Evolutionary conservation across 2,329 filamentous ascomycete species (phyloP), one percentile per base, ranked within the genome.

Genomic region (Thermoascus crustaceus): DNA sequence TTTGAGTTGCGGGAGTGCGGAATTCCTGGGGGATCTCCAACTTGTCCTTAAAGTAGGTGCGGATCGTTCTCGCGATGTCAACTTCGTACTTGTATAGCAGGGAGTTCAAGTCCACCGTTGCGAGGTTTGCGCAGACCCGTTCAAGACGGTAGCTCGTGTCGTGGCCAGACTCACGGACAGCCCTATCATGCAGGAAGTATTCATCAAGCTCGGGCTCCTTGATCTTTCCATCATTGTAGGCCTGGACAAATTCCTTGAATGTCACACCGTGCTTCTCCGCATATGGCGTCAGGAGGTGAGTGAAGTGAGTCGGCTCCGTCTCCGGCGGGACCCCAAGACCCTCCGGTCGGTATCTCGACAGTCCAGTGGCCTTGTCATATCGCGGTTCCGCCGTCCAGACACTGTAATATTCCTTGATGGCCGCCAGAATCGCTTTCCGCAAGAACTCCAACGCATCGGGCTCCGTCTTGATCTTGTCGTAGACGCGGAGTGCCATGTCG

Each of bases 31-130:
- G 88, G 29, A 98, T 79, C n/a, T 71, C 67, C 4, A 98, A 73
- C 48, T 75, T 80, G 61, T 96, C 89, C 37, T 76, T 75, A 60
- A 96, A 96, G 48, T 86, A 72, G 32, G 73, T 82, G 37, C 85
- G 83, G 50, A 98, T 94, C 6, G 79, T 82, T 42, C 83, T 78
- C 2, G 85, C 81, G 56, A 98, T 95, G 53, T 98, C 91, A 19
- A 80, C 80, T 64, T 98, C 91, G 55, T 96, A 96, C 64, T 96
- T 96, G 75, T 91, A 98, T 18, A 98, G 69, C 19, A 94, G 71
- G 18, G 87, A 91, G 66, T 98, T 96, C 37, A 96, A 73, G 54
- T 98, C 91, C 40, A 96, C 85, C 0, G 88, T 95, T 7, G 88
- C 91, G 17, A 96, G 70, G 55, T 95, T 78, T 7, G 85, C 91